These are phyloP conservation scores for Xylariales sp. DNA, from an alignment of 2,329 filamentous ascomycete genomes.

Conservation along the genomic window DNA sequence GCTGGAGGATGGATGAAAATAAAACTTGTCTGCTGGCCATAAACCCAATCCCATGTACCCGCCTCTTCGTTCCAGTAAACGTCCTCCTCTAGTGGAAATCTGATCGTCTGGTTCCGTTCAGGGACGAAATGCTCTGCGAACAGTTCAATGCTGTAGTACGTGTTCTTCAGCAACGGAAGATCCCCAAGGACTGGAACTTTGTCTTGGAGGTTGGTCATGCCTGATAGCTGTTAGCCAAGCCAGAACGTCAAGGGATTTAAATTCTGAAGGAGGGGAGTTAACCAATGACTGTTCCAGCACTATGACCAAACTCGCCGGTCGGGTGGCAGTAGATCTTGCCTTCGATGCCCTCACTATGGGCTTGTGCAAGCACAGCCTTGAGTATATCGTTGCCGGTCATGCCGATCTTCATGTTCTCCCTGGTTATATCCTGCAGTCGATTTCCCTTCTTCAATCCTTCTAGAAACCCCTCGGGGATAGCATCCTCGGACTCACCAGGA, in stretches of 20 bases:
- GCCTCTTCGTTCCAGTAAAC: slow-evolving; percentile 39
- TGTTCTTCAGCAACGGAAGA: slow-evolving; percentile 37
- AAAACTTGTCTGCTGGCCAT: slow-evolving; percentile 41
- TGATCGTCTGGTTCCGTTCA: slow-evolving; percentile 37
- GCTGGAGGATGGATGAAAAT: slow-evolving; percentile 27
- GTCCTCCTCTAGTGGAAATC: slow-evolving; percentile 46
- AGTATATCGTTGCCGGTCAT: slow-evolving; percentile 41
- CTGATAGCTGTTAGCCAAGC: slow-evolving; percentile 18
- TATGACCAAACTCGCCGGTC: slow-evolving; percentile 47
- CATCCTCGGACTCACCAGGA: slow-evolving; percentile 34
- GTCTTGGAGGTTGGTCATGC: slow-evolving; percentile 46
- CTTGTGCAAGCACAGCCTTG: slow-evolving; percentile 31
- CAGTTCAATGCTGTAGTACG: slow-evolving; percentile 48
- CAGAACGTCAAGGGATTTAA: background rate
- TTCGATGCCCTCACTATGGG: slow-evolving; percentile 37
- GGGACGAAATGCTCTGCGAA: slow-evolving; percentile 41
- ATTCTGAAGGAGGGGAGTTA: no score
- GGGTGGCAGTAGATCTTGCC: slow-evolving; percentile 46
- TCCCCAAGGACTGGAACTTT: slow-evolving; percentile 43
- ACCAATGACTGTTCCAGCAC: slow-evolving; percentile 44
- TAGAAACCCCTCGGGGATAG: slow-evolving; percentile 36
- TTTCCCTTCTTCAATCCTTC: slow-evolving; percentile 42
- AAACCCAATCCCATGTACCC: slow-evolving; percentile 43
- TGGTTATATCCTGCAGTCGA: slow-evolving; percentile 42
- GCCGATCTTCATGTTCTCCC: slow-evolving; percentile 38